These are phyloP conservation scores for Zoysia pacifica DNA, from an alignment of 176 grass and related monocot species.

Conservation along the genomic window DNA sequence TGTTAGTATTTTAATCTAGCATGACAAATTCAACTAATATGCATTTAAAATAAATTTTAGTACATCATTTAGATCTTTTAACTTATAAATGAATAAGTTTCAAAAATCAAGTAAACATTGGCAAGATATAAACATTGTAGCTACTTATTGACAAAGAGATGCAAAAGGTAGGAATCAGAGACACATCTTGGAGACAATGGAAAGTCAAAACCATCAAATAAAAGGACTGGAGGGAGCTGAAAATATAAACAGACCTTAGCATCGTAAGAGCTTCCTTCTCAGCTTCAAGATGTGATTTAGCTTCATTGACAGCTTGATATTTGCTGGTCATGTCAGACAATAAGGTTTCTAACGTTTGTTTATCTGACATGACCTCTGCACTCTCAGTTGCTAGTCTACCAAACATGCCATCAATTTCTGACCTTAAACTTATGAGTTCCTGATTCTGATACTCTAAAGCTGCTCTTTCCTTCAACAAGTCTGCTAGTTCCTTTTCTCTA, in stretches of 20 bases:
- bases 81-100: not conserved
- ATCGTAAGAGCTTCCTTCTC: slow-evolving; percentile 85
- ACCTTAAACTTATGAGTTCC: slow-evolving; percentile 58
- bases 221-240: slow-evolving; percentile 4
- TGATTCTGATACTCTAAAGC: slow-evolving; percentile 55
- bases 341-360: slow-evolving; percentile 54
- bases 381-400: slow-evolving; percentile 61
- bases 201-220: not conserved
- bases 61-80: not conserved
- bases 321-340: slow-evolving; percentile 54
- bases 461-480: slow-evolving; percentile 67
- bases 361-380: slow-evolving; percentile 54
- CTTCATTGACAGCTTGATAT: slow-evolving; percentile 64
- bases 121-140: not conserved
- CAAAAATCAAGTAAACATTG: not conserved
- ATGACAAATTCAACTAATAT: not conserved
- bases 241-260: slow-evolving; percentile 63
- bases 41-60: not conserved
- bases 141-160: not conserved
- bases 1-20: not conserved
- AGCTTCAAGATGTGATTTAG: slow-evolving; percentile 77
- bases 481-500: slow-evolving; percentile 47
- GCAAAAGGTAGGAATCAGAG: not conserved
- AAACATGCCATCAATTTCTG: slow-evolving; percentile 69
- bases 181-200: not conserved